phyloP scores from a whole-genome alignment of 331 rosid genomes.

The Telfairia occidentalis region DNA sequence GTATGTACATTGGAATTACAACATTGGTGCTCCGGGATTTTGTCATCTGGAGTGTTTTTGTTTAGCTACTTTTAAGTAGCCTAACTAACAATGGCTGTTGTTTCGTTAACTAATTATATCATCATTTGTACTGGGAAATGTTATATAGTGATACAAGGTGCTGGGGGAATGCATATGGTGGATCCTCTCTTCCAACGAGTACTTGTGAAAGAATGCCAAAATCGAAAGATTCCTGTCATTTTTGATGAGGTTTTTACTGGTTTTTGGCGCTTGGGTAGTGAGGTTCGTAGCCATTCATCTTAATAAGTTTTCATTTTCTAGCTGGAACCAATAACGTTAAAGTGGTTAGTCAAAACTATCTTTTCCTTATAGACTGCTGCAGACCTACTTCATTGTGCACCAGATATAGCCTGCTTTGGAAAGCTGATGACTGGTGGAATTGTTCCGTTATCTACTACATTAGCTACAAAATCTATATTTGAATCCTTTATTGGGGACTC shows the following conservation, averaged over 20 bases:
- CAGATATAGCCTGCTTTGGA: slow-evolving; percentile 86
- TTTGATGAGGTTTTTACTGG: slow-evolving; percentile 95
- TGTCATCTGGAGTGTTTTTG: background rate
- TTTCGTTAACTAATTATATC: background rate
- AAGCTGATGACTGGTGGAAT: slow-evolving; percentile 95
- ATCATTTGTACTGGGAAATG: slow-evolving; percentile 12
- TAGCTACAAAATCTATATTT: slow-evolving; percentile 69
- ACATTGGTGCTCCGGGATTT: background rate
- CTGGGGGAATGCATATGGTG: slow-evolving; percentile 96
- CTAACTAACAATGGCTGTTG: background rate
- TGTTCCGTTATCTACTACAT: slow-evolving; percentile 71
- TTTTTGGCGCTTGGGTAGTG: slow-evolving; percentile 94
- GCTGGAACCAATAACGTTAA: background rate
- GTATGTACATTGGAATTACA: background rate
- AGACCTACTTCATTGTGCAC: slow-evolving; percentile 63
- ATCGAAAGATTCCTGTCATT: slow-evolving; percentile 61
- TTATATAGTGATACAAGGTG: slow-evolving; percentile 69
- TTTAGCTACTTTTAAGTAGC: background rate
- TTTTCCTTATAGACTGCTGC: slow-evolving; percentile 53
- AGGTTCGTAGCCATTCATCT: slow-evolving; percentile 38
- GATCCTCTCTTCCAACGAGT: slow-evolving; percentile 96
- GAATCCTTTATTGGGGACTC: slow-evolving; percentile 86
- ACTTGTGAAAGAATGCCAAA: slow-evolving; percentile 72
- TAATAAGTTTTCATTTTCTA: background rate
- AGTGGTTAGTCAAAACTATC: background rate